phyloP scores from a whole-genome alignment of 495 filamentous ascomycete genomes.

The Xylaria telfairii region DNA sequence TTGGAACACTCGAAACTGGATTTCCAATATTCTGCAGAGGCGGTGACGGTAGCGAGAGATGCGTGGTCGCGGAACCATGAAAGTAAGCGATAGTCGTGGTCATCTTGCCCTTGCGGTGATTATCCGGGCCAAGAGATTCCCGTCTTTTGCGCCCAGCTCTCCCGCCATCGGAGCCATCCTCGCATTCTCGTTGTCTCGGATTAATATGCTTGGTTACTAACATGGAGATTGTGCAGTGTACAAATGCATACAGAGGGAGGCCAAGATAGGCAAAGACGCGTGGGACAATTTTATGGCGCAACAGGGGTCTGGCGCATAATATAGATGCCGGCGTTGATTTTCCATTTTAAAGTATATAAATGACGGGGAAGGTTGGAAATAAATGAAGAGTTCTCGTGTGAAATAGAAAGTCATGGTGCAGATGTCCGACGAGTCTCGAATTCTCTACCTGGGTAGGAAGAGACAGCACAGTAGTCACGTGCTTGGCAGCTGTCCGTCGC shows the following conservation, averaged over 20 bases:
- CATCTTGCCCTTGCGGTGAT: not conserved
- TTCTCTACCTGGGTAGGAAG: too few relatives aligned
- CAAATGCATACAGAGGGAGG: not conserved
- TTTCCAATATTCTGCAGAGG: not conserved
- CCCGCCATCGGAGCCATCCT: not conserved
- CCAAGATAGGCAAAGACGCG: not conserved
- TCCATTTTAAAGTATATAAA: too few relatives aligned
- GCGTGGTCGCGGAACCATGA: slow-evolving; percentile 2
- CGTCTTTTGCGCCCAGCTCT: not conserved
- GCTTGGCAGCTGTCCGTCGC: not conserved
- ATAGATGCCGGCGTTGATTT: too few relatives aligned
- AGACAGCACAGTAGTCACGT: not conserved
- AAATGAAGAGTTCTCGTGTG: too few relatives aligned
- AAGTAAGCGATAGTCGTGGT: not conserved
- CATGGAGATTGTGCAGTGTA: not conserved
- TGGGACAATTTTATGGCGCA: not conserved
- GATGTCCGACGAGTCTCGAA: too few relatives aligned
- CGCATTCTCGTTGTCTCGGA: not conserved
- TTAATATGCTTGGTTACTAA: not conserved
- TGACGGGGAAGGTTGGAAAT: too few relatives aligned
- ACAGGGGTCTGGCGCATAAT: too few relatives aligned
- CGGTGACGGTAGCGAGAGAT: not conserved
- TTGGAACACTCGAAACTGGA: not conserved
- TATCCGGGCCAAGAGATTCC: not conserved
- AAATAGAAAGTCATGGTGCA: too few relatives aligned